Evolutionary conservation across 768 basidiomycete genomes (phyloP).

Genomic region (Agrocybe chaxingu): DNA sequence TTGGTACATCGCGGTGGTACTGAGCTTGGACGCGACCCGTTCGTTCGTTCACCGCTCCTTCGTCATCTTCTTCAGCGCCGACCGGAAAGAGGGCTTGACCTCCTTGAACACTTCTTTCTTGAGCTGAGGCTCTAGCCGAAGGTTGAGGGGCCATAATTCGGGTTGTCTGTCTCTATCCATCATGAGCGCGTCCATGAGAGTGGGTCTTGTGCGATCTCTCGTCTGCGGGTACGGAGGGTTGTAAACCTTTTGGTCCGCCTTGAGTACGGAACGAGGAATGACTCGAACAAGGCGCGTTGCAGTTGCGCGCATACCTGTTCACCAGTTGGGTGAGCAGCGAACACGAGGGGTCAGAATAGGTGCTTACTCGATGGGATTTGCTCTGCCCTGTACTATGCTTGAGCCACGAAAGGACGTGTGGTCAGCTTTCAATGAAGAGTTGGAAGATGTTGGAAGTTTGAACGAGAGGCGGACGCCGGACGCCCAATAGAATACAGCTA

Average conservation of each 20-base stretch:
- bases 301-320: conserved; percentile 32
- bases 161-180: conserved; percentile 31
- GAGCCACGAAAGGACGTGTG: too few species aligned
- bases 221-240: conserved; percentile 31
- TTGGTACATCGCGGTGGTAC: neutral
- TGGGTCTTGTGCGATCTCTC: conserved; percentile 29
- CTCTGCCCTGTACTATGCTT: too few species aligned
- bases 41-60: conserved; percentile 33
- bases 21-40: neutral
- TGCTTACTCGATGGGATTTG: too few species aligned
- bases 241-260: conserved; percentile 26
- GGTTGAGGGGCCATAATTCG: conserved; percentile 39
- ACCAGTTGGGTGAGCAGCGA: neutral
- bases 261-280: conserved; percentile 30
- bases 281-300: conserved; percentile 32
- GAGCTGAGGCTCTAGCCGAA: conserved; percentile 41
- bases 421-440: too few species aligned
- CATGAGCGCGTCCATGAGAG: conserved; percentile 33
- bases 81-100: conserved; percentile 35
- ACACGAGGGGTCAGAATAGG: too few species aligned
- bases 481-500: too few species aligned
- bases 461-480: too few species aligned
- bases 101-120: conserved; percentile 36
- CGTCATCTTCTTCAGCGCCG: conserved; percentile 36
- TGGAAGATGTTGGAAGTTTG: too few species aligned